Evolutionary conservation across 1,139 yeast genomes (phyloP), one percentile per base, ranked within the genome.

Genomic region (Nadsonia commutata): DNA sequence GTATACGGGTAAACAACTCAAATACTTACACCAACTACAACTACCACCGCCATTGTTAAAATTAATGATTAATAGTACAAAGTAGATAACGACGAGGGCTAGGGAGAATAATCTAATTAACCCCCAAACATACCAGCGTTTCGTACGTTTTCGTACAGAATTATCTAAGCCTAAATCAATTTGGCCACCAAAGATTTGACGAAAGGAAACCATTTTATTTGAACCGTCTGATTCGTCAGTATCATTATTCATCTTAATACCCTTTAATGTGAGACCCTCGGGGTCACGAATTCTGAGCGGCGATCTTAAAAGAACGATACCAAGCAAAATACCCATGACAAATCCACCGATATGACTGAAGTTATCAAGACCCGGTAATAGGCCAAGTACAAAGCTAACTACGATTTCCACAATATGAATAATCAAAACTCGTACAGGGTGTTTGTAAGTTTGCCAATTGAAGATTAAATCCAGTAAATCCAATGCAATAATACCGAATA

Each of bases 331-430:
- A 0, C 90, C 90, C 62, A 76, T 63, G 20, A 77, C 73, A 59
- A 80, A 79, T 3, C 90, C 90, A 4, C 90, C 90, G 50, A 80
- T 72, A 56, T 80, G 90, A 44, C 83, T 72, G 56, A 80, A 80
- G 57, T 80, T 80, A 58, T 80, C 90, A 44, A 80, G 59, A 0
- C 90, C 90, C 0, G 90, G 90, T 18, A 80, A 61, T 27, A 80
- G 62, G 0, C 90, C 90, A 21, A 80, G 60, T 2, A 73, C 82
- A 45, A 80, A 68, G 36, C 80, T 71, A 3, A 80, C 64, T 16
- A 78, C 54, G 39, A 80, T 70, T 55, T 80, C 88, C 7, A 65
- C 62, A 18, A 78, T 50, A 64, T 77, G 71, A 19, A 74, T 64
- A 23, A 59, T 47, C 6, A 80, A 62, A 40, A 71, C 67, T 9